Percentiles rank a stretch among this genome's conserved stretches.
These are phyloP conservation scores for Trichophyton rubrum DNA, from an alignment of 2,329 filamentous ascomycete genomes.

Conservation along the genomic window DNA sequence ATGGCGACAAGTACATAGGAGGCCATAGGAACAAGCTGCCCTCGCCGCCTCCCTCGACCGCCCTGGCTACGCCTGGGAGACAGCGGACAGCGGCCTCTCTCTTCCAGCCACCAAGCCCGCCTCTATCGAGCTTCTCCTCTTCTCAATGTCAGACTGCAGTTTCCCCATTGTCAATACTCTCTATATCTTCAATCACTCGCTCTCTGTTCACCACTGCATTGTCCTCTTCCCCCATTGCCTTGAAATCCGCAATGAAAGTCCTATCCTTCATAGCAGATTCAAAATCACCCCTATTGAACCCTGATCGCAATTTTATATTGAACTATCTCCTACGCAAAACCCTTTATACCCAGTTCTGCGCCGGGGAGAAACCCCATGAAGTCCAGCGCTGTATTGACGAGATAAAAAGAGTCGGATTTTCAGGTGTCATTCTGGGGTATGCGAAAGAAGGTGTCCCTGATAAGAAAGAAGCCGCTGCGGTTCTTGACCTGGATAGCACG, in stretches of 20 bases:
- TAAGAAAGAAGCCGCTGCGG: conserved; percentile 29
- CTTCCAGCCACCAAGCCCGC: neutral
- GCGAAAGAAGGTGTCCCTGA: conserved; percentile 66
- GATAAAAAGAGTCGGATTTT: conserved; percentile 64
- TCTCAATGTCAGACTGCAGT: neutral
- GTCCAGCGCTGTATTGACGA: conserved; percentile 52
- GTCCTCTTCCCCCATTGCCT: conserved; percentile 30
- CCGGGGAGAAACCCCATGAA: conserved; percentile 60
- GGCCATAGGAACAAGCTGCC: neutral
- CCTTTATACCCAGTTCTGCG: conserved; percentile 86
- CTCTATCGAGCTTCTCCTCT: neutral
- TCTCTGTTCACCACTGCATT: conserved; percentile 13
- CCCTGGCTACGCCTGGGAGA: neutral
- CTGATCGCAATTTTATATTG: conserved; percentile 62
- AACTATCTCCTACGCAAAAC: conserved; percentile 62
- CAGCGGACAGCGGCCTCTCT: conserved; percentile 1
- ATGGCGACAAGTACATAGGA: conserved; percentile 1
- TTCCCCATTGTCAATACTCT: conserved; percentile 13
- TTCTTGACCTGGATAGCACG: neutral
- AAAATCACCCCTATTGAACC: conserved; percentile 52
- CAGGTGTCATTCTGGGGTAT: conserved; percentile 73
- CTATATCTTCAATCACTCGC: conserved; percentile 12
- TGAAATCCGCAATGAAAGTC: conserved; percentile 55
- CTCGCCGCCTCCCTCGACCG: conserved; percentile 5
- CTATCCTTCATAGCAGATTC: conserved; percentile 61